phyloP scores from a whole-genome alignment of 2,329 filamentous ascomycete genomes.

The Sphaerulina vaccinii region DNA sequence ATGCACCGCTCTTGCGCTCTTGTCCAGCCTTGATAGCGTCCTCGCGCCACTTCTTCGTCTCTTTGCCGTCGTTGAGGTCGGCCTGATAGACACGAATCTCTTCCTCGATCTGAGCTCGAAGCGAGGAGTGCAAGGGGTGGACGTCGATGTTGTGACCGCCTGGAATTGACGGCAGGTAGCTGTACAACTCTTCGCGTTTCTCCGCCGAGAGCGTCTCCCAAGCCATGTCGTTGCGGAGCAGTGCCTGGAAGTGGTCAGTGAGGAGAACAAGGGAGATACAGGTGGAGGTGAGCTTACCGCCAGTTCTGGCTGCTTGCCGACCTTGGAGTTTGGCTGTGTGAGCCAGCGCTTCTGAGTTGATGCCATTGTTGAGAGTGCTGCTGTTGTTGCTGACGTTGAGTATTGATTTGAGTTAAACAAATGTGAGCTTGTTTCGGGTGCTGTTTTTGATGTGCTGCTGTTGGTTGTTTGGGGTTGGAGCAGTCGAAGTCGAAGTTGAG shows the following conservation, averaged over 20 bases:
- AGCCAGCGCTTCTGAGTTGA: conserved; percentile 31
- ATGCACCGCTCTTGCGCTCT: conserved; percentile 54
- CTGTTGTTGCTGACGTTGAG: neutral
- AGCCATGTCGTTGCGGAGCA: conserved; percentile 33
- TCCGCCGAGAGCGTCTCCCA: conserved; percentile 32
- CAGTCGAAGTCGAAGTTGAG: no score
- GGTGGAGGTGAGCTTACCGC: conserved; percentile 17
- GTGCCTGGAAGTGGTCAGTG: conserved; percentile 21
- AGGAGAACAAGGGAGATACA: neutral
- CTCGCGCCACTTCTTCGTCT: conserved; percentile 57
- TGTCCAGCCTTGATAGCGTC: conserved; percentile 55
- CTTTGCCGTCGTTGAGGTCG: conserved; percentile 55
- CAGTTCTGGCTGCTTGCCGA: conserved; percentile 29
- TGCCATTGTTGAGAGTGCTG: conserved; percentile 8
- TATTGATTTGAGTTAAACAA: no score
- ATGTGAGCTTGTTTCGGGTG: no score
- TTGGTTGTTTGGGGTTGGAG: no score
- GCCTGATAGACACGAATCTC: conserved; percentile 56
- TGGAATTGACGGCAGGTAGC: conserved; percentile 32
- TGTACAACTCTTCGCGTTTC: conserved; percentile 30
- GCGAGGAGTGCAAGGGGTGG: conserved; percentile 42
- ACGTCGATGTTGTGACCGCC: conserved; percentile 40
- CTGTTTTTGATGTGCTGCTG: no score
- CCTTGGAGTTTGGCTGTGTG: conserved; percentile 28
- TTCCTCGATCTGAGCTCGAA: conserved; percentile 52